Base-by-base conservation (phyloP, 1,284 basidiomycete species). In the Boletus albobrunnescens region DNA sequence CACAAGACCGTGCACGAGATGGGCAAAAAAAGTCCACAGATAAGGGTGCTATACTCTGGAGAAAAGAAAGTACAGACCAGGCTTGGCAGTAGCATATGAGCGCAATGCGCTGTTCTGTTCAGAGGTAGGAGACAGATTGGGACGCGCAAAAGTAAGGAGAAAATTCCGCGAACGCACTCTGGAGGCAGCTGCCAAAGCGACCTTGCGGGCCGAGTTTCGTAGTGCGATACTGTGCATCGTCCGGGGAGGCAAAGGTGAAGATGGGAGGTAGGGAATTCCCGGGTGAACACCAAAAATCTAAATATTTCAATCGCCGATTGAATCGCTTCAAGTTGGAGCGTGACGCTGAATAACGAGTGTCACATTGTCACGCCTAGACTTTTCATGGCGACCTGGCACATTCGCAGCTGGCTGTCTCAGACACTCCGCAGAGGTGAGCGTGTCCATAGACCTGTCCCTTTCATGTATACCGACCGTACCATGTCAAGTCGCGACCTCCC, bases 21-120 rank as follows among this genome's bases (percentile, higher is more conserved):
- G 10, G 19, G 48, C 38, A 27, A 41, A 33, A 17, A 38, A 41
- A 41, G 32, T 30, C 30, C 1, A 14, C n/a, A 24, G 3, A 28
- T 57, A 7, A 63, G 40, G 24, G 10, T 3, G n/a, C 35, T 41
- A 17, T n/a, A 6, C 19, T 6, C 4, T 50, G 38, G 41, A 20
- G 2, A 3, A 7, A 37, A 26, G 23, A 45, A 36, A 33, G 12
- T 6, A 80, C 87, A 59, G 64, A 95, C 93, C 90, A 72, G 95
- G 86, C 79, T 99, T 99, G 69, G 94, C 93, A 63, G 95, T 94
- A 65, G 95, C 95, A 78, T 98, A 98, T 59, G 87, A 78, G 69
- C 90, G 89, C 67, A 83, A 73, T 51, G 79, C 73, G 63, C 74
- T 67, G 60, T 67, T 70, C 73, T 75, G 77, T 80, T 60, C 41